A percentile compares a stretch with the other conserved stretches of the same genome.
Conservation (phyloP, 192 early-diverging fungal species). For the Coemansia nantahalensis region DNA sequence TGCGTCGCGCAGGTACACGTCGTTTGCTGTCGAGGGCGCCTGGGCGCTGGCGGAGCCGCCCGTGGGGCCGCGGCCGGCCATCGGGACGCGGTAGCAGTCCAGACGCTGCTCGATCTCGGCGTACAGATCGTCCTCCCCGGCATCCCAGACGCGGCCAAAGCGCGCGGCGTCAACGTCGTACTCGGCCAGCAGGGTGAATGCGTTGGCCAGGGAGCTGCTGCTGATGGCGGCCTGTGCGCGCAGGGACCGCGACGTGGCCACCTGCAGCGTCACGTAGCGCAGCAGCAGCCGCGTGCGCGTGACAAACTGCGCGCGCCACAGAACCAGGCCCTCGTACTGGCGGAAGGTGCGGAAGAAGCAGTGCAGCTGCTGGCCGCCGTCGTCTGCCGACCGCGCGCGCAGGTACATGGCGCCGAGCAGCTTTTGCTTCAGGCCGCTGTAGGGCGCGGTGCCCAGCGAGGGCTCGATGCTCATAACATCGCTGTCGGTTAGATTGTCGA, state of each 20-base stretch:
- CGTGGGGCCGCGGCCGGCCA: slow-evolving; percentile 10
- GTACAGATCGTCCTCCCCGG: slow-evolving; percentile 5
- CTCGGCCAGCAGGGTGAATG: slow-evolving; percentile 43
- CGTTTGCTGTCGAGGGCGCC: slow-evolving; percentile 40
- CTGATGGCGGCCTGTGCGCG: slow-evolving; percentile 21
- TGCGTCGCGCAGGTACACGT: slow-evolving; percentile 41
- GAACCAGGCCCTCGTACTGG: slow-evolving; percentile 45
- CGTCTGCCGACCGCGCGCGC: slow-evolving; percentile 15
- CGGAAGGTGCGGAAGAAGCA: slow-evolving; percentile 45
- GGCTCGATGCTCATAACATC: slow-evolving; percentile 29
- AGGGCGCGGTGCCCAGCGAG: slow-evolving; percentile 37
- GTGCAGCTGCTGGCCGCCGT: slow-evolving; percentile 20
- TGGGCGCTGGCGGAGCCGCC: slow-evolving; percentile 1
- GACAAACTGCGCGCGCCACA: slow-evolving; percentile 52
- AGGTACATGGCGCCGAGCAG: slow-evolving; percentile 40
- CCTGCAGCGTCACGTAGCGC: slow-evolving; percentile 49
- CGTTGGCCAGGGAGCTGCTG: slow-evolving; percentile 19
- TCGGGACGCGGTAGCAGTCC: slow-evolving; percentile 42
- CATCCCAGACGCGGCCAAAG: slow-evolving; percentile 45
- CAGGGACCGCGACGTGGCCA: slow-evolving; percentile 36
- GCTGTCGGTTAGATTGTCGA: slow-evolving; percentile 33
- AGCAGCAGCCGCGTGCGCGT: slow-evolving; percentile 20
- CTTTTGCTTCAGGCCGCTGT: slow-evolving; percentile 45
- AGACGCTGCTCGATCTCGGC: slow-evolving; percentile 18
- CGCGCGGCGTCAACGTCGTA: slow-evolving; percentile 28